A percentile compares a stretch with the other conserved stretches of the same genome.
Conservation (phyloP, 1,284 basidiomycete genomes). For the Ustilago xerochloae region DNA sequence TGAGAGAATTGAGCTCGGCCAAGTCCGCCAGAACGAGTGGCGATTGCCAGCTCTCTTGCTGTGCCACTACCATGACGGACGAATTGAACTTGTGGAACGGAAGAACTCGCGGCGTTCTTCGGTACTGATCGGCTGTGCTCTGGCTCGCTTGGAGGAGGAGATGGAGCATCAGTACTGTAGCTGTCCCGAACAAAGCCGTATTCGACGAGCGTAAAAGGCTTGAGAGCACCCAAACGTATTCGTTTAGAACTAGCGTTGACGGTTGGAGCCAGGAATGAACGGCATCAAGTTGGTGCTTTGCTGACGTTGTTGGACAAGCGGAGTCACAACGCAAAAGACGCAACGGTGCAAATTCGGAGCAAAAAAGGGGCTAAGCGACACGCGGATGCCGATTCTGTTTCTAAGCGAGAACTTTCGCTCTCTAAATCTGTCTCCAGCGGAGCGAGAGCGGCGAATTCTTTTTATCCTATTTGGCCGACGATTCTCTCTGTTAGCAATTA, state of each 20-base stretch:
- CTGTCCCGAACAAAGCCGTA: background rate
- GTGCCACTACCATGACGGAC: background rate
- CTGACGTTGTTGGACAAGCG: slow-evolving; percentile 18
- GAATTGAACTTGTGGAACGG: background rate
- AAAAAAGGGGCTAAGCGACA: background rate
- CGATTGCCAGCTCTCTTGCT: too few relatives aligned
- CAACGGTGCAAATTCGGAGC: slow-evolving; percentile 16
- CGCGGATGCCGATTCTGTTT: background rate
- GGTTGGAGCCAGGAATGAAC: too few relatives aligned
- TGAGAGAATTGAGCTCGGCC: too few relatives aligned
- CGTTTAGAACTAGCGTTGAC: too few relatives aligned
- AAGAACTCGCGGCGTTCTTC: background rate
- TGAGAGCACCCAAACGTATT: too few relatives aligned
- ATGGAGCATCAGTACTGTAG: background rate
- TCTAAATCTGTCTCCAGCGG: too few relatives aligned
- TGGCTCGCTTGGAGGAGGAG: too few relatives aligned
- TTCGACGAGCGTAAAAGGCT: background rate
- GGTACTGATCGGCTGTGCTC: slow-evolving; percentile 6
- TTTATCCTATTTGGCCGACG: background rate
- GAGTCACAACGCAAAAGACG: background rate
- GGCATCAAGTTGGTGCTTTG: background rate
- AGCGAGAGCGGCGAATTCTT: slow-evolving; percentile 1
- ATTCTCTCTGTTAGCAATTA: background rate
- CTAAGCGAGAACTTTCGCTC: slow-evolving; percentile 1
- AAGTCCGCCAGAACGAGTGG: too few relatives aligned